Evolutionary conservation across 2,329 filamentous ascomycete species (phyloP), one percentile per base, ranked within the genome.

Genomic region (Alternaria ventricosa): DNA sequence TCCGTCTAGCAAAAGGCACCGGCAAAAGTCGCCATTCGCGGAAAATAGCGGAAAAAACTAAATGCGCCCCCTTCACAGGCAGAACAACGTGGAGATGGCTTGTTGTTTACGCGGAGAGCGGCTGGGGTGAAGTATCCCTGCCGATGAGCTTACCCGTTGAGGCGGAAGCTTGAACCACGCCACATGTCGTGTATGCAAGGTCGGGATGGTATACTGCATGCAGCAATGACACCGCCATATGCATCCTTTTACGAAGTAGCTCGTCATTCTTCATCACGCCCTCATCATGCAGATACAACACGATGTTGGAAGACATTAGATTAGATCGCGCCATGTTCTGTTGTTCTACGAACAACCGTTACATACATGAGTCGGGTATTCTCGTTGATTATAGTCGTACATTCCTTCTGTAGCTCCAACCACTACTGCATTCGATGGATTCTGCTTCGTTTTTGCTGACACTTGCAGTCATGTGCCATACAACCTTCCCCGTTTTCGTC

Each of bases 31-130:
- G 60, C 64, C 62, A 71, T 72, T 72, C 67, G 71, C 68, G 71
- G 71, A 65, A 68, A 59, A 66, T 70, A 60, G 71, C 69, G 71
- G 71, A 67, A 66, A 59, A 71, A 67, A 60, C 60, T 61, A 64
- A 57, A 64, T 55, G 61, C 66, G 60, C 49, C 57, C 50, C 55
- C 41, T 63, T 63, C 55, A 60, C 62, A 58, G 53, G 64, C 64
- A 50, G 49, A 54, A 36, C 44, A 50, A 63, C 57, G 61, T 63
- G 57, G 62, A 56, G 57, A 43, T 50, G 66, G 61, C 67, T 66
- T 62, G 64, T 64, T 67, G 67, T 67, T 64, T 50, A 68, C 69
- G 66, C 66, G 69, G 68, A 69, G 64, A 62, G 47, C 66, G 66
- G 71, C 64, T 74, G 69, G 66, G 64, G 69, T 64, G 68, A 64